These are phyloP conservation scores for Microcyclosporella mali DNA, from an alignment of 2,329 filamentous ascomycete genomes.

Conservation along the genomic window DNA sequence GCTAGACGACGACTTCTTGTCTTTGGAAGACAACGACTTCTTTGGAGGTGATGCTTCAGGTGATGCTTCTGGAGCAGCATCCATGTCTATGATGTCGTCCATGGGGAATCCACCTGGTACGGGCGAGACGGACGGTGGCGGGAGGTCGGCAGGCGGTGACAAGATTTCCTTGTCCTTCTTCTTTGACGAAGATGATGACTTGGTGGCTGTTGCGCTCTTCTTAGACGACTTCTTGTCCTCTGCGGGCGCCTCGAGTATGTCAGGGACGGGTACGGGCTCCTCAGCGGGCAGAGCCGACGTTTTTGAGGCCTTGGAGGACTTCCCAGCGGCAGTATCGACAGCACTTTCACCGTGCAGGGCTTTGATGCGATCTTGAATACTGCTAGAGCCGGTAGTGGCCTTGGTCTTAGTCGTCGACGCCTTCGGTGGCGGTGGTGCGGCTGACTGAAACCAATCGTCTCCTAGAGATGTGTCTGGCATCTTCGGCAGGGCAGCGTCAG, in stretches of 20 bases:
- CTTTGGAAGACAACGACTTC: constrained; percentile 17
- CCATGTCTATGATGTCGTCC: constrained; percentile 36
- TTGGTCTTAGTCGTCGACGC: constrained; percentile 38
- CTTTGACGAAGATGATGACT: constrained; percentile 16
- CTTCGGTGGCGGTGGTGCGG: constrained; percentile 36
- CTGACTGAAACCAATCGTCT: constrained; percentile 33
- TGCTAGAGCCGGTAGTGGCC: constrained; percentile 39
- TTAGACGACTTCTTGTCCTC: constrained; percentile 25
- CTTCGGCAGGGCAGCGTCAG: constrained; percentile 35
- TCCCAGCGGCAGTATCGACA: constrained; percentile 35
- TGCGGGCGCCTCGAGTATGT: constrained; percentile 8
- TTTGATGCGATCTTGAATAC: constrained; percentile 50
- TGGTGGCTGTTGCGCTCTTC: constrained; percentile 15
- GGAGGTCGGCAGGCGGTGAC: constrained; percentile 6
- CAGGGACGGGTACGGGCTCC: constrained; percentile 23
- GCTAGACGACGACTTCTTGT: constrained; percentile 19
- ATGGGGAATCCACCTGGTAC: constrained; percentile 43
- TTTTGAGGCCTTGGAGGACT: constrained; percentile 17
- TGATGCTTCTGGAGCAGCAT: constrained; percentile 17
- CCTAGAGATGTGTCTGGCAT: constrained; percentile 39
- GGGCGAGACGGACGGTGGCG: constrained; percentile 27
- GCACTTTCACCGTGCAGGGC: constrained; percentile 35
- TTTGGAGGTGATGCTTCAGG: constrained; percentile 17
- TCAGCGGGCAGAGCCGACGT: constrained; percentile 30
- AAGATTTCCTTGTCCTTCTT: constrained; percentile 16